Evolutionary conservation across 2,329 filamentous ascomycete genomes (phyloP).

Genomic region (Furcasterigmium sp.): DNA sequence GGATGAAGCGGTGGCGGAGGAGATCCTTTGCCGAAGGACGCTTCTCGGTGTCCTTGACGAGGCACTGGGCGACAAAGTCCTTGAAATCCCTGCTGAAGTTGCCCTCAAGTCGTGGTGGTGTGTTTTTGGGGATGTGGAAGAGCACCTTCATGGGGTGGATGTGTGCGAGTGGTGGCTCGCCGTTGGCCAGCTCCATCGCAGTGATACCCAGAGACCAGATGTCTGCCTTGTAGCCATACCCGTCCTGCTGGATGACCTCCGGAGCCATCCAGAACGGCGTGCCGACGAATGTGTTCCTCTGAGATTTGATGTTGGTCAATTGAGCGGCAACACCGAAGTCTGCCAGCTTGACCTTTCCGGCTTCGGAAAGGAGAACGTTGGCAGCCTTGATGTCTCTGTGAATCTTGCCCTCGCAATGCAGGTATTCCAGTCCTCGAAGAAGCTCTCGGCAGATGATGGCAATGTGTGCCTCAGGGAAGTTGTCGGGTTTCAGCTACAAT

Average conservation of each 20-base stretch:
- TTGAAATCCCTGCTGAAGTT: conserved; percentile 87
- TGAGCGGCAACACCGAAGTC: conserved; percentile 98
- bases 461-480: conserved; percentile 84
- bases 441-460: conserved; percentile 92
- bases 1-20: conserved; percentile 82
- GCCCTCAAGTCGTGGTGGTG: conserved; percentile 78
- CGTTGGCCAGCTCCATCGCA: conserved; percentile 82
- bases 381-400: conserved; percentile 96
- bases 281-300: conserved; percentile 94
- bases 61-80: conserved; percentile 84
- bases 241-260: conserved; percentile 85
- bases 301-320: conserved; percentile 94
- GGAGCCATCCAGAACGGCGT: conserved; percentile 98
- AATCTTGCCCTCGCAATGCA: conserved; percentile 91
- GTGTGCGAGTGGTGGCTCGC: conserved; percentile 80
- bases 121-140: conserved; percentile 84
- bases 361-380: conserved; percentile 87
- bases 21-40: conserved; percentile 83
- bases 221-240: conserved; percentile 82
- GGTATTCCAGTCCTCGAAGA: conserved; percentile 83
- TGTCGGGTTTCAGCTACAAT: conserved; percentile 78
- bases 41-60: conserved; percentile 86
- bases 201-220: conserved; percentile 93
- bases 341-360: conserved; percentile 88
- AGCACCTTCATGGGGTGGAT: conserved; percentile 93